Conservation (phyloP, 2,329 filamentous ascomycete genomes). For the Volutella citrinella region DNA sequence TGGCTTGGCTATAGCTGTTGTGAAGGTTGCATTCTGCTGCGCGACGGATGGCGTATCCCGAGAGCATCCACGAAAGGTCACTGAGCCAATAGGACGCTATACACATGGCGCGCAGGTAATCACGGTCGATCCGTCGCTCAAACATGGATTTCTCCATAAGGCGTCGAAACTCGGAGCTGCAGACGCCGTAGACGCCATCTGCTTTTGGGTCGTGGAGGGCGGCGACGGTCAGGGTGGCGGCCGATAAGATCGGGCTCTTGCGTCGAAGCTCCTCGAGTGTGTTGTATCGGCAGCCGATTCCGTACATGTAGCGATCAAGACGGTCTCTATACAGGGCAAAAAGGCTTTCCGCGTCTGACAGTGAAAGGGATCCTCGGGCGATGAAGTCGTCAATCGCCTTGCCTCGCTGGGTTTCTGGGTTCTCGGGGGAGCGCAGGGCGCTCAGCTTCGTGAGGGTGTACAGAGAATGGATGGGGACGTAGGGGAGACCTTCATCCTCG, state of each 20-base stretch:
- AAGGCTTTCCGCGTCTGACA: conserved; percentile 48
- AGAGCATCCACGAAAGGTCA: conserved; percentile 61
- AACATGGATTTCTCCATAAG: conserved; percentile 48
- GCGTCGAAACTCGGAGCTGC: conserved; percentile 55
- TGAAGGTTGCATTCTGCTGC: conserved; percentile 46
- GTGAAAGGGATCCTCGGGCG: conserved; percentile 37
- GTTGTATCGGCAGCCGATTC: conserved; percentile 48
- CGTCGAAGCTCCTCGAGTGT: conserved; percentile 50
- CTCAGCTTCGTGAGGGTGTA: conserved; percentile 37
- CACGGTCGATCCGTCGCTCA: conserved; percentile 36
- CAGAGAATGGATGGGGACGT: conserved; percentile 37
- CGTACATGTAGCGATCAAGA: conserved; percentile 51
- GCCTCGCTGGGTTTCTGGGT: conserved; percentile 17
- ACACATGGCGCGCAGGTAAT: conserved; percentile 58
- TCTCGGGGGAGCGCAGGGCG: conserved; percentile 33
- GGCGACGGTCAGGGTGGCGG: conserved; percentile 55
- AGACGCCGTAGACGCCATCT: conserved; percentile 49
- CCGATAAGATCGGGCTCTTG: conserved; percentile 53
- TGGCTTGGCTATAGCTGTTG: conserved; percentile 38
- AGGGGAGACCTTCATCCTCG: conserved; percentile 34
- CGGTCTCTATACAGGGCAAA: conserved; percentile 49
- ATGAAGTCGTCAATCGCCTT: conserved; percentile 33
- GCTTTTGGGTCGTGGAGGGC: conserved; percentile 56
- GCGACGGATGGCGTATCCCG: conserved; percentile 49
- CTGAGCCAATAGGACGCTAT: conserved; percentile 63